A percentile compares a stretch with the other conserved stretches of the same genome.
Conservation (phyloP, 352 stramenopile species). For the Blastocystis sp. region DNA sequence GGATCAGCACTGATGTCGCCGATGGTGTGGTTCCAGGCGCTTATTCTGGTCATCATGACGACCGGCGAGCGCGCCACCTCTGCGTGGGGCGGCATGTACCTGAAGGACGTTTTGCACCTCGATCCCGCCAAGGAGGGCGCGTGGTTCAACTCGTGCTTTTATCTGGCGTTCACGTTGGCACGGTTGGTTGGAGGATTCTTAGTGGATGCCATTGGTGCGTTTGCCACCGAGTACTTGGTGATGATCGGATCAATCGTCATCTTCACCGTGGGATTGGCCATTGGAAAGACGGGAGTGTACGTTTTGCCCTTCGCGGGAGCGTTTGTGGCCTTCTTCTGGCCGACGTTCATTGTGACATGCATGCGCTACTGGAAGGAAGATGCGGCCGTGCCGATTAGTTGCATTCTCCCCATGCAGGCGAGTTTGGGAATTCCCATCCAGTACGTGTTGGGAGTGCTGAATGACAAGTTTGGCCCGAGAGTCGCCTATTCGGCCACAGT, state of each 20-base stretch:
- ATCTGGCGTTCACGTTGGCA: conserved; percentile 25
- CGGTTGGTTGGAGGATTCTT: conserved; percentile 38
- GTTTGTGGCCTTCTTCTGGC: conserved; percentile 52
- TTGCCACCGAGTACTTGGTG: conserved; percentile 23
- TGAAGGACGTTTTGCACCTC: conserved; percentile 50
- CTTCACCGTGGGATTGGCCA: conserved; percentile 9
- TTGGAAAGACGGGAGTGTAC: conserved; percentile 43
- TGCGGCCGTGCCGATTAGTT: conserved; percentile 28
- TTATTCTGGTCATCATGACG: conserved; percentile 35
- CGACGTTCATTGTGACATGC: conserved; percentile 42
- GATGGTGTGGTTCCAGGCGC: conserved; percentile 44
- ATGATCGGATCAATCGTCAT: conserved; percentile 6
- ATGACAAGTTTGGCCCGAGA: conserved; percentile 5
- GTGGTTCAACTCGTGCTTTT: conserved; percentile 56
- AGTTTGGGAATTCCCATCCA: conserved; percentile 27
- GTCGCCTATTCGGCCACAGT: conserved; percentile 42
- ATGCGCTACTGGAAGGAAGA: conserved; percentile 54
- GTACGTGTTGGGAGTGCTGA: conserved; percentile 40
- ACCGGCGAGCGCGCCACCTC: conserved; percentile 46
- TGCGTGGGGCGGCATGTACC: conserved; percentile 45
- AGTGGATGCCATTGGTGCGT: conserved; percentile 32
- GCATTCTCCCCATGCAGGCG: conserved; percentile 33
- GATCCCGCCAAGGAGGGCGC: conserved; percentile 40
- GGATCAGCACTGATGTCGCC: conserved; percentile 12
- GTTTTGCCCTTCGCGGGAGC: conserved; percentile 30